Conservation (phyloP, 2,329 filamentous ascomycete genomes). For the Fusarium secorum region DNA sequence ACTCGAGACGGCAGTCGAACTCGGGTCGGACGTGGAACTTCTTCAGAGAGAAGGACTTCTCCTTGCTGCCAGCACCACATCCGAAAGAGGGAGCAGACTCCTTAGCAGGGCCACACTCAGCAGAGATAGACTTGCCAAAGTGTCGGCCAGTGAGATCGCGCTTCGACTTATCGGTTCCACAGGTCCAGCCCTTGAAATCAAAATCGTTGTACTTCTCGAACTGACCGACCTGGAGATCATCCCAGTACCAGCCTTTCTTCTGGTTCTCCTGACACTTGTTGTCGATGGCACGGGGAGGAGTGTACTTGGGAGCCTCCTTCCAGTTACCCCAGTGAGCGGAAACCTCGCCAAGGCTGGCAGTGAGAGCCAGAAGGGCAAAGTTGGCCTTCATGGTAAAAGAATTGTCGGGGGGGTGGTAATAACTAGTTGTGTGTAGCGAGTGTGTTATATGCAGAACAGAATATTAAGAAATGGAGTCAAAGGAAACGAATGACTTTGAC, state of each 20-base stretch:
- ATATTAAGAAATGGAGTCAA: slow-evolving; percentile 49
- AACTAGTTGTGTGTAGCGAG: slow-evolving; percentile 34
- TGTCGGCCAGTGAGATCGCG: slow-evolving; percentile 64
- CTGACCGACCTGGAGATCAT: slow-evolving; percentile 64
- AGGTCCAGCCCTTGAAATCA: slow-evolving; percentile 76
- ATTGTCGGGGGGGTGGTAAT: slow-evolving; percentile 18
- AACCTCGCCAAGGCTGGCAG: slow-evolving; percentile 60
- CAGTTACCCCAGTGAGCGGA: slow-evolving; percentile 48
- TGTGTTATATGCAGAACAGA: slow-evolving; percentile 36
- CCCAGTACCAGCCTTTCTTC: slow-evolving; percentile 75
- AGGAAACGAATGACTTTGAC: slow-evolving; percentile 67
- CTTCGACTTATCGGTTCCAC: slow-evolving; percentile 65
- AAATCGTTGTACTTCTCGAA: slow-evolving; percentile 77
- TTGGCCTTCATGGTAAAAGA: slow-evolving; percentile 60
- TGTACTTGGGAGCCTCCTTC: slow-evolving; percentile 59
- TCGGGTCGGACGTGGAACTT: slow-evolving; percentile 77
- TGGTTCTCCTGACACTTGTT: slow-evolving; percentile 81
- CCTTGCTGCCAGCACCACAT: slow-evolving; percentile 43
- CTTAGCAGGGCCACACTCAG: slow-evolving; percentile 57
- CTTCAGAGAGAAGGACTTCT: slow-evolving; percentile 73
- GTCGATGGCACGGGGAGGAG: slow-evolving; percentile 74
- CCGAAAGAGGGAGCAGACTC: slow-evolving; percentile 66
- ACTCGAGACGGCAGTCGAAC: slow-evolving; percentile 80
- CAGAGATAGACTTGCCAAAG: slow-evolving; percentile 68
- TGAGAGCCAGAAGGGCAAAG: slow-evolving; percentile 58